Conservation (phyloP, 345 rosid genomes). For the Clarkia xantiana region DNA sequence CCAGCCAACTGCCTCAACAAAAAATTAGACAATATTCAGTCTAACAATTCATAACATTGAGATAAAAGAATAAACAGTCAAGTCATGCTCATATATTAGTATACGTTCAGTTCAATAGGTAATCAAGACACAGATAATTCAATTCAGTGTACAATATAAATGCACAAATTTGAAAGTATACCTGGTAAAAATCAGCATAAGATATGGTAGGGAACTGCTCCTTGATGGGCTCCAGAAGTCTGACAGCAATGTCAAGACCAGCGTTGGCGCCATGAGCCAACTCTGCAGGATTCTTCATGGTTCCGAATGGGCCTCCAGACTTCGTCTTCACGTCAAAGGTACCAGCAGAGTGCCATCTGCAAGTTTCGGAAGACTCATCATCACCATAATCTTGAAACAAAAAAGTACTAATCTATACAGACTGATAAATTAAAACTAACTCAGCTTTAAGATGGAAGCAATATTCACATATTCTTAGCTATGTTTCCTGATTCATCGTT, state of each 20-base stretch:
- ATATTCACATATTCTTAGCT: too few species aligned
- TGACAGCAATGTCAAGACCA: slow-evolving; percentile 74
- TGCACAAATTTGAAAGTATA: not conserved
- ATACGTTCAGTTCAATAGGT: not conserved
- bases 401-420: too few species aligned
- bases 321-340: slow-evolving; percentile 65
- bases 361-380: not conserved
- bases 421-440: too few species aligned
- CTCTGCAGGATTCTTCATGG: slow-evolving; percentile 57
- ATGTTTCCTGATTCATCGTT: too few species aligned
- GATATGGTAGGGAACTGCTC: slow-evolving; percentile 60
- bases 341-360: slow-evolving; percentile 98
- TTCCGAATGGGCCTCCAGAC: slow-evolving; percentile 93
- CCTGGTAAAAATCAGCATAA: slow-evolving; percentile 80
- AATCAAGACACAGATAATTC: not conserved
- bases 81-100: not conserved
- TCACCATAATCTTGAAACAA: too few species aligned
- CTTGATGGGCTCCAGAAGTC: slow-evolving; percentile 75
- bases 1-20: slow-evolving; percentile 54
- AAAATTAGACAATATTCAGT: not conserved
- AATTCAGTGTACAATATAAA: not conserved
- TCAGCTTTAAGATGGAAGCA: too few species aligned
- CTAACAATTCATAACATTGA: not conserved
- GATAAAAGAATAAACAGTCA: too few species aligned
- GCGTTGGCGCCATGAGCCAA: slow-evolving; percentile 69